These are phyloP conservation scores for Perkinsus marinus DNA, from an alignment of 169 alveolate species.

Conservation along the genomic window DNA sequence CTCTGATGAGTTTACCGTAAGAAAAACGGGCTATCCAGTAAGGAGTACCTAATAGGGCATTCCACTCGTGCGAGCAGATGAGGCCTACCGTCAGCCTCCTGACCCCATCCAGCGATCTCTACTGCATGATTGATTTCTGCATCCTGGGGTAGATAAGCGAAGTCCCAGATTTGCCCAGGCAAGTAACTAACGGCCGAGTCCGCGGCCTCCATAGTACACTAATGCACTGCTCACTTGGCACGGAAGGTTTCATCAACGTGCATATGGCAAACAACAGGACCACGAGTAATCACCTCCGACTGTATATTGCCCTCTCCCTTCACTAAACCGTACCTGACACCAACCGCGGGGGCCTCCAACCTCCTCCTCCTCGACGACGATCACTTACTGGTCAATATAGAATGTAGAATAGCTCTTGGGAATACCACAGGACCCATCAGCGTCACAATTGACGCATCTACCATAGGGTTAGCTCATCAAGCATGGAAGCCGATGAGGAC, in stretches of 20 bases:
- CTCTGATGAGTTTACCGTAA: no score
- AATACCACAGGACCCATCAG: slow-evolving; percentile 22
- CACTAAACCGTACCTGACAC: no score
- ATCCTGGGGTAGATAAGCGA: neutral
- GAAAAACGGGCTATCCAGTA: neutral
- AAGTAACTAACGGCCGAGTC: neutral
- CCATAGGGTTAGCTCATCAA: neutral
- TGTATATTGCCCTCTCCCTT: slow-evolving; percentile 44
- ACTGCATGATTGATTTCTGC: neutral
- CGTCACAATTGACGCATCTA: neutral
- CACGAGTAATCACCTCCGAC: slow-evolving; percentile 40
- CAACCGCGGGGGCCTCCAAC: no score
- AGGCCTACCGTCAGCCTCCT: neutral
- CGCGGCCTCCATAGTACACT: neutral
- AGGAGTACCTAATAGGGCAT: neutral
- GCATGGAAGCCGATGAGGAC: no score
- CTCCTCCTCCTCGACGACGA: no score
- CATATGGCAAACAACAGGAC: slow-evolving; percentile 57
- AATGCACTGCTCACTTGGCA: neutral
- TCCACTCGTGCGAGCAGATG: no score
- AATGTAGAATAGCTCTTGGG: slow-evolving; percentile 25
- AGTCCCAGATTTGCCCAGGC: neutral
- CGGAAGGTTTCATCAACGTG: slow-evolving; percentile 30
- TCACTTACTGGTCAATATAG: slow-evolving; percentile 34
- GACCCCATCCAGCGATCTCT: neutral